These are phyloP conservation scores for Alternaria triticina DNA, from an alignment of 2,329 filamentous ascomycete species.

Conservation along the genomic window DNA sequence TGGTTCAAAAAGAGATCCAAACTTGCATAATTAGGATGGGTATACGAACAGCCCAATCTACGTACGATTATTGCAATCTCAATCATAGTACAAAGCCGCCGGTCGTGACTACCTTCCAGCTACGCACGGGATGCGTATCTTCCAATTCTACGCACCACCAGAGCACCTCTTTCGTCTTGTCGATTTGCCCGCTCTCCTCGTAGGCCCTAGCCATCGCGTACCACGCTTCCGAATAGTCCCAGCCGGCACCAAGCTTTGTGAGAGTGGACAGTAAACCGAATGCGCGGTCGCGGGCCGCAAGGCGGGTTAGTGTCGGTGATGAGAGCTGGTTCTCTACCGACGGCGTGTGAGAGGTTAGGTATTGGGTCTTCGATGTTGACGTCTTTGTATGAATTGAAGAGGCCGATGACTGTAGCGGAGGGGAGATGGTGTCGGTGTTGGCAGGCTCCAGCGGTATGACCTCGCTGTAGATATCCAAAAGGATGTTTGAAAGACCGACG, in stretches of 20 bases:
- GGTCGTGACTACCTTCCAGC: constrained; percentile 71
- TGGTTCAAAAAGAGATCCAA: neutral
- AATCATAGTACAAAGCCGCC: constrained; percentile 42
- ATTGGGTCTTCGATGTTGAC: constrained; percentile 33
- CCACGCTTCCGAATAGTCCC: constrained; percentile 95
- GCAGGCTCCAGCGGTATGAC: constrained; percentile 64
- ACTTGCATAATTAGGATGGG: neutral
- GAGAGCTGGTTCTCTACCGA: constrained; percentile 53
- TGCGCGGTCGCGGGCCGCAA: constrained; percentile 89
- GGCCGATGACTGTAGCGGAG: constrained; percentile 10
- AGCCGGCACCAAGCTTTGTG: constrained; percentile 84
- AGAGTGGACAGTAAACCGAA: constrained; percentile 81
- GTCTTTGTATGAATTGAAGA: constrained; percentile 9
- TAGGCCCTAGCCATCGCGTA: constrained; percentile 84
- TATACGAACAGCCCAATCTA: neutral
- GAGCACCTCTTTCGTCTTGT: constrained; percentile 88
- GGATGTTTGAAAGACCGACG: constrained; percentile 80
- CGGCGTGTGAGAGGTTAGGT: constrained; percentile 60
- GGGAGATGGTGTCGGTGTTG: constrained; percentile 31
- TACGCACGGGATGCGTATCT: constrained; percentile 78
- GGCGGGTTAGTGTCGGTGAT: constrained; percentile 75
- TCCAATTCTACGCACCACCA: constrained; percentile 99
- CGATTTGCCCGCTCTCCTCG: constrained; percentile 82
- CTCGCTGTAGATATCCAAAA: constrained; percentile 83
- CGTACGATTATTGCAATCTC: neutral